Percentiles rank a stretch among this genome's conserved stretches.
Conservation (phyloP, 331 rosid species). For the Malus hybrid region DNA sequence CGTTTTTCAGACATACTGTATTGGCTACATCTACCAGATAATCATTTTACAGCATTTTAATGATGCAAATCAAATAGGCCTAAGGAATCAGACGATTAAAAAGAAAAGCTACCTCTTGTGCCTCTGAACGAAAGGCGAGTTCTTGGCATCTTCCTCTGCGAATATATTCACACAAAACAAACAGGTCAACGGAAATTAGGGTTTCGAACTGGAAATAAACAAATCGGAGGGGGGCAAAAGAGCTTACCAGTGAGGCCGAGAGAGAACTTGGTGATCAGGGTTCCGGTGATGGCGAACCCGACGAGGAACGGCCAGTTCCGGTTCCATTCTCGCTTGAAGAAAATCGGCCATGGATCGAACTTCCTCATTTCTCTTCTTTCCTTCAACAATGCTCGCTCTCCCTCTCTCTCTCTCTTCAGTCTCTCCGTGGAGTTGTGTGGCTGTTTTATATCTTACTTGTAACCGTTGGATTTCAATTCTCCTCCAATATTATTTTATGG, state of each 20-base stretch:
- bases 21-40: neutral
- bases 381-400: neutral
- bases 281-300: constrained; percentile 76
- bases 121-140: constrained; percentile 64
- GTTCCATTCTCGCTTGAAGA: constrained; percentile 87
- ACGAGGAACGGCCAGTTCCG: constrained; percentile 86
- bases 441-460: neutral
- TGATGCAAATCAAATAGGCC: neutral
- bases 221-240: neutral
- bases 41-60: neutral
- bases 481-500: neutral
- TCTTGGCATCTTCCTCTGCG: constrained; percentile 87
- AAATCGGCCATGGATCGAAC: constrained; percentile 91
- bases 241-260: constrained; percentile 62
- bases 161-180: neutral
- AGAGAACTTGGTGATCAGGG: constrained; percentile 59
- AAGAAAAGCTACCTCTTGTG: constrained; percentile 46
- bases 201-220: neutral
- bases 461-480: neutral
- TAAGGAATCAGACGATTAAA: neutral
- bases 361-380: constrained; percentile 26
- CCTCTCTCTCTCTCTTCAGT: too few species aligned
- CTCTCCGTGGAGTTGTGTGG: neutral
- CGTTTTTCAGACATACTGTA: too few species aligned
- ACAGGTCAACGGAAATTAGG: neutral